phyloP scores from a whole-genome alignment of 2,329 filamentous ascomycete species.

The Fusarium tuaranense region DNA sequence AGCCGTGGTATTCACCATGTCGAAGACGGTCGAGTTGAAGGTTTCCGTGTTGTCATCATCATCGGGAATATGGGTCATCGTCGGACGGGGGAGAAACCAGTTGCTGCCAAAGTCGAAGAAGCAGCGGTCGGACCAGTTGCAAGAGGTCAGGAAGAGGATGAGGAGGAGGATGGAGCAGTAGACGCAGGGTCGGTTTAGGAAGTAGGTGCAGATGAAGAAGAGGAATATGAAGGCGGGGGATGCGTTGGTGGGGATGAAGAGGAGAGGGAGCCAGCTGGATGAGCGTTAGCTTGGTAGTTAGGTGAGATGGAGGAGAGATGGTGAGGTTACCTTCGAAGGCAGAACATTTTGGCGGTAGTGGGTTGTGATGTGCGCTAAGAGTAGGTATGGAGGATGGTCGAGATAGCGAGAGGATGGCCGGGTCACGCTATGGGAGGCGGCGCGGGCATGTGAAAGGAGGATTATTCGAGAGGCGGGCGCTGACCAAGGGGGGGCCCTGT shows the following conservation, averaged over 20 bases:
- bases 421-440: conserved; percentile 22
- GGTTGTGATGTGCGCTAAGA: conserved; percentile 19
- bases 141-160: conserved; percentile 92
- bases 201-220: conserved; percentile 93
- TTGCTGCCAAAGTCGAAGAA: conserved; percentile 94
- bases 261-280: conserved; percentile 85
- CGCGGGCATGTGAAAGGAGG: conserved; percentile 15
- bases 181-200: conserved; percentile 95
- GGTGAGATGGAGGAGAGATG: not conserved
- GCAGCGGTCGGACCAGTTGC: conserved; percentile 88
- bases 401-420: not conserved
- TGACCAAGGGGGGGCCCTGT: too few relatives aligned
- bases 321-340: conserved; percentile 66
- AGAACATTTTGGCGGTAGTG: conserved; percentile 64
- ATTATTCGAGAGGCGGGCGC: not conserved
- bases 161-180: conserved; percentile 97
- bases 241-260: conserved; percentile 89
- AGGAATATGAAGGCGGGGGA: conserved; percentile 88
- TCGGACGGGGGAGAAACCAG: conserved; percentile 88
- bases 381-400: not conserved
- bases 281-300: conserved; percentile 17
- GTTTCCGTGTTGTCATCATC: conserved; percentile 45
- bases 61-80: conserved; percentile 43
- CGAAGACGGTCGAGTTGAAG: conserved; percentile 63
- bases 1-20: conserved; percentile 76